Evolutionary conservation across 495 filamentous ascomycete species (phyloP).

Genomic region (Neurospora sp.): DNA sequence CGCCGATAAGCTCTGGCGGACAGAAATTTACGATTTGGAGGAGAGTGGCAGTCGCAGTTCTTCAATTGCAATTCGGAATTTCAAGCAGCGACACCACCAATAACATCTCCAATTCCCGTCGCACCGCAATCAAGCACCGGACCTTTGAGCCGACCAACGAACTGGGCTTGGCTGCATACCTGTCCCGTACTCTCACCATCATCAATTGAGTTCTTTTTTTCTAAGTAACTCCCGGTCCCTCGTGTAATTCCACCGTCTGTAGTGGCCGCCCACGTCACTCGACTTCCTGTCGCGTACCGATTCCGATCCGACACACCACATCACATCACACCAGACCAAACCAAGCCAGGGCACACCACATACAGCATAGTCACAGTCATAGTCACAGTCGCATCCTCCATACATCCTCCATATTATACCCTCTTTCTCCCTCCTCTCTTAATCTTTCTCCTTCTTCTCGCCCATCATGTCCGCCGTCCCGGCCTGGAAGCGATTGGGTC

Average conservation of each 20-base stretch:
- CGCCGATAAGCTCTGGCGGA: conserved; percentile 21
- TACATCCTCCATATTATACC: not conserved
- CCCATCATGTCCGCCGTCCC: conserved; percentile 36
- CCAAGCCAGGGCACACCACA: not conserved
- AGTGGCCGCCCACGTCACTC: not conserved
- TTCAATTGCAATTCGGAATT: not conserved
- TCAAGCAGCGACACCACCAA: conserved; percentile 3
- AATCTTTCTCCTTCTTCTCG: conserved; percentile 17
- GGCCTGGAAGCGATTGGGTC: conserved; percentile 67
- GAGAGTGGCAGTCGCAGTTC: not conserved
- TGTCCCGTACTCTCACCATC: not conserved
- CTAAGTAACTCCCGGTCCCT: not conserved
- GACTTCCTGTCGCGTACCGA: not conserved
- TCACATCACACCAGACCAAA: not conserved
- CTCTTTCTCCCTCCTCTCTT: conserved; percentile 2
- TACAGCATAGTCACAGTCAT: not conserved
- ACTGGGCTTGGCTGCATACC: not conserved
- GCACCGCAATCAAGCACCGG: not conserved
- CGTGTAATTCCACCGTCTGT: not conserved
- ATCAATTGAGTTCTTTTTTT: not conserved
- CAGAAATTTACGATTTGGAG: conserved; percentile 22
- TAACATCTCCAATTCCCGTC: not conserved
- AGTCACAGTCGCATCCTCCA: not conserved
- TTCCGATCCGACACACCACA: not conserved
- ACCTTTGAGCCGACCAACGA: not conserved